Evolutionary conservation across 164 flowering plant genomes (phyloP).

Genomic region (Macadamia tetraphylla): DNA sequence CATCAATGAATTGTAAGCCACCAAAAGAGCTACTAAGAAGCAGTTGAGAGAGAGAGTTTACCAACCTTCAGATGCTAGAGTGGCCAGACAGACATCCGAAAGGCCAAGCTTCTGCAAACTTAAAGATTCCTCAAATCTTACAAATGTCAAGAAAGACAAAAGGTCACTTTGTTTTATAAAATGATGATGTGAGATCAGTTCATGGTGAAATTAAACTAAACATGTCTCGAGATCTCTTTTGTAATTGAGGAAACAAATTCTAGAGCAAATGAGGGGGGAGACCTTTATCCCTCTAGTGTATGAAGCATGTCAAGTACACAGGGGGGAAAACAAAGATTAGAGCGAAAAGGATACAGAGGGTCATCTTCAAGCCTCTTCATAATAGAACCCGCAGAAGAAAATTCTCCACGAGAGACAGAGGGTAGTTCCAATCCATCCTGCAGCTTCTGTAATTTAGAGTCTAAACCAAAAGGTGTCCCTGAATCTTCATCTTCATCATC

Average conservation of each 20-base stretch:
- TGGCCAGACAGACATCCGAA: slow-evolving; percentile 73
- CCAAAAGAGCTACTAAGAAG: background rate
- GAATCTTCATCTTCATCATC: slow-evolving; percentile 26
- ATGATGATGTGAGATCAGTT: background rate
- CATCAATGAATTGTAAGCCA: background rate
- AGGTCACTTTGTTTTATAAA: background rate
- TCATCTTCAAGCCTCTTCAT: slow-evolving; percentile 44
- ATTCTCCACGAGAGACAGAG: slow-evolving; percentile 12
- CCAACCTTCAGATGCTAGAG: slow-evolving; percentile 70
- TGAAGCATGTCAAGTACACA: background rate
- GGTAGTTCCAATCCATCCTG: slow-evolving; percentile 13
- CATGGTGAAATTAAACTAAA: background rate
- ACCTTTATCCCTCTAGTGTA: background rate
- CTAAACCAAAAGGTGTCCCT: slow-evolving; percentile 15
- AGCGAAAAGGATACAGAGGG: slow-evolving; percentile 52
- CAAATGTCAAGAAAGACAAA: slow-evolving; percentile 30
- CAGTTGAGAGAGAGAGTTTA: background rate
- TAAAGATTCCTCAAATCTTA: slow-evolving; percentile 55
- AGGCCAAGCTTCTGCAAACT: slow-evolving; percentile 64
- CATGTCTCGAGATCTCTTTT: too few relatives aligned
- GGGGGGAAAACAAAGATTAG: background rate
- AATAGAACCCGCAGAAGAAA: slow-evolving; percentile 17
- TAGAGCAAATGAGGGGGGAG: background rate
- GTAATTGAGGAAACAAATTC: background rate
- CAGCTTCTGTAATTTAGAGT: slow-evolving; percentile 1